Evolutionary conservation across 2,329 filamentous ascomycete species (phyloP), one percentile per base, ranked within the genome.

Genomic region (Fusarium chaquense): DNA sequence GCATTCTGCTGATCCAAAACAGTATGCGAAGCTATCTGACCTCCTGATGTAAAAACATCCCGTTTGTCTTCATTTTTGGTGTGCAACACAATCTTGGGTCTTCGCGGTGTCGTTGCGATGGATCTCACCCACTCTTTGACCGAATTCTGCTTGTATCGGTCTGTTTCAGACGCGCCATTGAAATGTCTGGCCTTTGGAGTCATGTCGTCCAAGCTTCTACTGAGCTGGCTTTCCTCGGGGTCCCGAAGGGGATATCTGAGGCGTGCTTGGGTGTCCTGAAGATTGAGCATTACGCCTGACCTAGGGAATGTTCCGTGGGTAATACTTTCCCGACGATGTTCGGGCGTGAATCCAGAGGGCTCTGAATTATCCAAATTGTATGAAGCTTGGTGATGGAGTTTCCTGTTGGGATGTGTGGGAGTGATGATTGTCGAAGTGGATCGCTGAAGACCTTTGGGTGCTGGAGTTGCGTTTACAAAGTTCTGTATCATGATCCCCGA

Each of bases 311-410:
- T 47, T 8, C 49, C 41, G 11, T 33, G 46, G 7, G 41, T n/a
- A 24, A 32, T 20, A 4, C 35, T 36, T 22, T 56, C 58, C n/a
- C 50, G 62, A 9, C 24, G 24, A 20, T 69, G 62, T 32, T 62
- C 54, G 6, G 73, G 73, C 12, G 73, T 74, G 12, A 75, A 73
- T 11, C 72, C 73, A 5, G 69, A 72, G 30, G 59, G 61, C 16
- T 58, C 69, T 11, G 22, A 44, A 7, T 64, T 56, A 33, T 65
- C 65, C 15, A 65, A 33, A 11, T 59, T 63, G 51, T 70, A 71
- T 18, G 69, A 66, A 38, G 50, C 49, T 22, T 63, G 54, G 12
- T 57, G 54, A 30, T 50, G 52, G n/a, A 69, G 52, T 20, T 38
- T 66, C 30, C 20, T 53, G 6, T 28, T n/a, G 45, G 67, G 62